A percentile compares a stretch with the other conserved stretches of the same genome.
phyloP scores from a whole-genome alignment of 768 basidiomycete species.

The Trichaptum fuscoviolaceum region DNA sequence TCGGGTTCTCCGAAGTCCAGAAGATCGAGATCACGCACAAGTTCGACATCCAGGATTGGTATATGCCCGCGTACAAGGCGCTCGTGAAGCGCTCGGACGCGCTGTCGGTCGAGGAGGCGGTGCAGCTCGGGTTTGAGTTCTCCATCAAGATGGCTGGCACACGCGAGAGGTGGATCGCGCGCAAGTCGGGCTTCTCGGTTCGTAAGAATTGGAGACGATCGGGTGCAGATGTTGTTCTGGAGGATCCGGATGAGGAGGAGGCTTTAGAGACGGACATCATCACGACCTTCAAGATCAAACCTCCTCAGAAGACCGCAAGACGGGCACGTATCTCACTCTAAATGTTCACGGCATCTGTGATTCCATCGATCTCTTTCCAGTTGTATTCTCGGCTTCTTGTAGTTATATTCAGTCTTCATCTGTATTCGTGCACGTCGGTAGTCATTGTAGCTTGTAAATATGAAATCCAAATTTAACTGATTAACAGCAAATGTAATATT shows the following conservation, averaged over 20 bases:
- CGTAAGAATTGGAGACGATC: neutral
- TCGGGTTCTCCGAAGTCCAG: conserved; percentile 29
- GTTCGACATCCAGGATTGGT: conserved; percentile 29
- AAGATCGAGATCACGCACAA: conserved; percentile 35
- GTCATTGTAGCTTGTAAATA: neutral
- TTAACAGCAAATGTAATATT: neutral
- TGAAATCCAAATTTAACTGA: neutral
- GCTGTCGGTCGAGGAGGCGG: conserved; percentile 34
- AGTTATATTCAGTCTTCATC: neutral
- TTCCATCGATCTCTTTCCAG: too few relatives aligned
- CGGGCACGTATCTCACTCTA: neutral
- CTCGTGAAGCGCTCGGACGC: conserved; percentile 33
- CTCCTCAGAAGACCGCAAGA: neutral
- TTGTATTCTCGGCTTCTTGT: neutral
- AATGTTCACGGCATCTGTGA: neutral
- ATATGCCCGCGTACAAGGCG: conserved; percentile 30
- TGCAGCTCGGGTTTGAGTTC: conserved; percentile 36
- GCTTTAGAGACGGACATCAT: neutral
- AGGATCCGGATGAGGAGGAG: neutral
- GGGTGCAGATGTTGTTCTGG: neutral
- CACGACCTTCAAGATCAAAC: neutral
- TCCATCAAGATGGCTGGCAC: conserved; percentile 32
- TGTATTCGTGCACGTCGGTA: neutral
- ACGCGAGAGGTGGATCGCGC: conserved; percentile 23
- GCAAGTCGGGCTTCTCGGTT: neutral